Percentiles rank a stretch among this genome's conserved stretches.
Conservation (phyloP, 371 early-diverging fungal genomes). For the Mortierella sp. region DNA sequence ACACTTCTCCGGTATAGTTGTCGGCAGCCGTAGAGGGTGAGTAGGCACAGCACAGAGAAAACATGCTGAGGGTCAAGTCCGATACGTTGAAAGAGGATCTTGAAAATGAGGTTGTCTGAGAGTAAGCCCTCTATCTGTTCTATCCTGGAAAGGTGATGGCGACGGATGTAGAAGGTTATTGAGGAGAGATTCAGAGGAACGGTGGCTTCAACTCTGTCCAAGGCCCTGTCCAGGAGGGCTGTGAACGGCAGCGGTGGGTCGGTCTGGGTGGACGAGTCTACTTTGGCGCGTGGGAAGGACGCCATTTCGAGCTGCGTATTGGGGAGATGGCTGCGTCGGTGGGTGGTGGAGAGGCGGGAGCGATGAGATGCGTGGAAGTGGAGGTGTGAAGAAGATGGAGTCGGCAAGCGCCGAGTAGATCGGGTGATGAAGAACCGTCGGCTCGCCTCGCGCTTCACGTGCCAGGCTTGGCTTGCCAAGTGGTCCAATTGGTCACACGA, state of each 20-base stretch:
- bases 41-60: constrained; percentile 32
- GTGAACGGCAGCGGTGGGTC: constrained; percentile 51
- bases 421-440: too few relatives aligned
- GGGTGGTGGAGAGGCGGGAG: not conserved
- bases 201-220: constrained; percentile 49
- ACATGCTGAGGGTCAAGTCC: constrained; percentile 47
- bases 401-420: not conserved
- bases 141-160: constrained; percentile 52
- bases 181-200: constrained; percentile 50
- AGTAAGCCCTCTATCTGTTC: constrained; percentile 44
- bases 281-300: constrained; percentile 49
- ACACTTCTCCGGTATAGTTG: constrained; percentile 37
- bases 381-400: not conserved
- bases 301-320: constrained; percentile 22
- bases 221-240: constrained; percentile 42
- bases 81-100: constrained; percentile 31
- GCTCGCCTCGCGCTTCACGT: too few relatives aligned
- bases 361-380: not conserved
- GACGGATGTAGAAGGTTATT: constrained; percentile 53
- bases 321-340: not conserved
- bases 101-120: constrained; percentile 41
- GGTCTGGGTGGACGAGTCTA: constrained; percentile 51
- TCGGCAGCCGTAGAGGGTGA: constrained; percentile 39
- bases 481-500: too few relatives aligned
- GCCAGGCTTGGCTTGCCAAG: too few relatives aligned